Evolutionary conservation across 257 asterid genomes (phyloP).

Genomic region (Lycium ferocissimum): DNA sequence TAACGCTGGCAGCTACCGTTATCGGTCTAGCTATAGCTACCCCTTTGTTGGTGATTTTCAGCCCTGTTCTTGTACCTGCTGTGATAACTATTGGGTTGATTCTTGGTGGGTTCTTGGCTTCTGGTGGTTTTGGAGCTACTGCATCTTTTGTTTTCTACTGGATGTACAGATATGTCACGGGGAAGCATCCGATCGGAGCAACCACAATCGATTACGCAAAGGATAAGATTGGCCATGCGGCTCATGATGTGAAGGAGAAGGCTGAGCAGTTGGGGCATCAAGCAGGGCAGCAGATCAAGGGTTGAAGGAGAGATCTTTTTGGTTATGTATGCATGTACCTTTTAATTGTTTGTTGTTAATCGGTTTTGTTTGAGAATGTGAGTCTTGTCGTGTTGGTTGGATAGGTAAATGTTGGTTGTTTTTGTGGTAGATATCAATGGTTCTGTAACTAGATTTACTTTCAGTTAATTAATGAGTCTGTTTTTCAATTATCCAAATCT

Average conservation of each 20-base stretch:
- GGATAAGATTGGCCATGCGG: constrained; percentile 61
- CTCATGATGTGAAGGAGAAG: constrained; percentile 65
- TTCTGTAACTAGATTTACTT: neutral
- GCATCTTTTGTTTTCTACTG: constrained; percentile 87
- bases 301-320: neutral
- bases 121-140: constrained; percentile 78
- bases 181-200: constrained; percentile 85
- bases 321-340: neutral
- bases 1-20: constrained; percentile 81
- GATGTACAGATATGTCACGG: constrained; percentile 81
- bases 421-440: neutral
- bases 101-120: constrained; percentile 63
- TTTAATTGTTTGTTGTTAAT: neutral
- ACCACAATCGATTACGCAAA: constrained; percentile 71
- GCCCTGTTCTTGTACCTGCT: constrained; percentile 91
- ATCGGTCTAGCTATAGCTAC: constrained; percentile 77
- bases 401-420: neutral
- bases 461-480: neutral
- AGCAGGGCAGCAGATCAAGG: constrained; percentile 47
- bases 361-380: neutral
- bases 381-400: neutral
- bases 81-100: constrained; percentile 61
- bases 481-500: neutral
- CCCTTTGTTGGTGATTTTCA: constrained; percentile 78
- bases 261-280: constrained; percentile 63